Conservation (phyloP, 768 basidiomycete genomes). For the Sporobolomyces pararoseus region DNA sequence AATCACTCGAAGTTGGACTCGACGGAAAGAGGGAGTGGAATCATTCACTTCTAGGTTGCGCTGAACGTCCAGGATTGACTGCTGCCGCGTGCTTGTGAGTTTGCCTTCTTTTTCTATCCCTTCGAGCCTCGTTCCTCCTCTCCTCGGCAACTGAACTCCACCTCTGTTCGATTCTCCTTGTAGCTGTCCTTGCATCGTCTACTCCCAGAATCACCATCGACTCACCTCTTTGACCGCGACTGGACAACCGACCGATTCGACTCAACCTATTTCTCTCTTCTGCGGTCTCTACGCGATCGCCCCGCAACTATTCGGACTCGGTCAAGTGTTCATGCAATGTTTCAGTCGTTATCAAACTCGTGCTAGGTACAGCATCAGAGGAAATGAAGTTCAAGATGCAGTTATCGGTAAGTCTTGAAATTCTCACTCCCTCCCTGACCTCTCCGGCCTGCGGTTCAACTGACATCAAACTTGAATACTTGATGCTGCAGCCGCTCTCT, state of each 20-base stretch:
- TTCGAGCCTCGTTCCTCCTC: too few relatives aligned
- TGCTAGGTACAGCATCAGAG: conserved; percentile 28
- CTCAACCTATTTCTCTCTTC: conserved; percentile 21
- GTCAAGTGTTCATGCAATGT: conserved; percentile 34
- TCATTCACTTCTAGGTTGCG: conserved; percentile 24
- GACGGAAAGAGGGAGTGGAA: conserved; percentile 34
- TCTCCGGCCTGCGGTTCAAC: too few relatives aligned
- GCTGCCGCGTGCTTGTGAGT: conserved; percentile 16
- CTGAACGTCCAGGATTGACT: conserved; percentile 19
- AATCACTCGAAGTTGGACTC: conserved; percentile 12
- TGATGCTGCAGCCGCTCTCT: conserved; percentile 35
- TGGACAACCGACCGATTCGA: conserved; percentile 17
- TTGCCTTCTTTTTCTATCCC: not conserved
- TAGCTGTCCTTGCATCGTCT: conserved; percentile 39
- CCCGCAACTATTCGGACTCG: conserved; percentile 30
- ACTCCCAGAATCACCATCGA: conserved; percentile 14
- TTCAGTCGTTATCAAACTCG: conserved; percentile 29
- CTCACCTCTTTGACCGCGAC: conserved; percentile 11
- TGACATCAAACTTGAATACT: too few relatives aligned
- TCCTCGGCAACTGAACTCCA: not conserved
- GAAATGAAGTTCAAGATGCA: conserved; percentile 30
- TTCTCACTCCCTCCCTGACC: too few relatives aligned
- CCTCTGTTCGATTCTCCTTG: too few relatives aligned
- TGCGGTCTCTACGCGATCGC: conserved; percentile 33
- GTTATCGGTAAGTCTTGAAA: conserved; percentile 30